Conservation (phyloP, 2,329 filamentous ascomycete genomes). For the Trichoderma endophyticum region DNA sequence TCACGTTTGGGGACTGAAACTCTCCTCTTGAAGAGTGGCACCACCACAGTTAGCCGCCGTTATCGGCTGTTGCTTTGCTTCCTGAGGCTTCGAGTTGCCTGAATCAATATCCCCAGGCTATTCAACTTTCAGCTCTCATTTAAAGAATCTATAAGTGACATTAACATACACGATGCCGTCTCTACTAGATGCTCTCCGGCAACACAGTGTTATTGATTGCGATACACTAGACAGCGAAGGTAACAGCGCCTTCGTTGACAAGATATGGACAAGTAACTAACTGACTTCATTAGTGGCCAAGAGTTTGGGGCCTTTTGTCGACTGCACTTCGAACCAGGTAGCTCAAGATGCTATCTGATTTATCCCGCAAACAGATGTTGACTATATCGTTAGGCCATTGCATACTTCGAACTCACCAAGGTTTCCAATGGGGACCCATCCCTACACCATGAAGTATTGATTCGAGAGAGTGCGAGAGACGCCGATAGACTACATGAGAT, state of each 20-base stretch:
- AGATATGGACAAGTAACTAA: conserved; percentile 10
- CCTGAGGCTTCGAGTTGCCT: not conserved
- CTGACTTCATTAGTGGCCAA: conserved; percentile 29
- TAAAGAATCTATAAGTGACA: not conserved
- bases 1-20: not conserved
- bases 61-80: not conserved
- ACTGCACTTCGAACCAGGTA: conserved; percentile 38
- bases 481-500: conserved; percentile 24
- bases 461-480: conserved; percentile 28
- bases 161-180: conserved; percentile 25
- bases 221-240: conserved; percentile 37
- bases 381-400: conserved; percentile 30
- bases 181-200: conserved; percentile 29
- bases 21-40: not conserved
- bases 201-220: conserved; percentile 33
- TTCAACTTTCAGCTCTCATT: not conserved
- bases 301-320: conserved; percentile 29
- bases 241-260: conserved; percentile 18
- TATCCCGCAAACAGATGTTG: not conserved
- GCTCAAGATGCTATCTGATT: not conserved
- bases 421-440: conserved; percentile 22
- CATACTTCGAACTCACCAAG: conserved; percentile 32
- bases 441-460: conserved; percentile 29
- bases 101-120: not conserved
- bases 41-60: not conserved